These are phyloP conservation scores for Ilyonectria robusta DNA, from an alignment of 2,329 filamentous ascomycete genomes.

Conservation along the genomic window DNA sequence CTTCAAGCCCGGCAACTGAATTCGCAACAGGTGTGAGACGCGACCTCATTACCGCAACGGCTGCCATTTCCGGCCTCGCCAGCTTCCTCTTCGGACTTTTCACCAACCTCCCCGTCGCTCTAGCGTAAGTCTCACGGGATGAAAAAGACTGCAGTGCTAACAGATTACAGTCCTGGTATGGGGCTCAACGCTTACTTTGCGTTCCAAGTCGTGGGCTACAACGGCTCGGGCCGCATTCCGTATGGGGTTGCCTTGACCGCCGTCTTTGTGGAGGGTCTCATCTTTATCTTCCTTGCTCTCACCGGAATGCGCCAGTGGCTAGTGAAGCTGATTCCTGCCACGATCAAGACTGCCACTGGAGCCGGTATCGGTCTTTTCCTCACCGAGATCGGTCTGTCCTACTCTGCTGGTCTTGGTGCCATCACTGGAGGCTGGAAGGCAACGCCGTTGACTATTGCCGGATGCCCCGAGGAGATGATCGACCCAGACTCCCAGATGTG, in stretches of 20 bases:
- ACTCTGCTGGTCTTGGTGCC: constrained; percentile 82
- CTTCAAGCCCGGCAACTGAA: neutral
- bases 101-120: constrained; percentile 40
- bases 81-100: constrained; percentile 49
- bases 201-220: constrained; percentile 75
- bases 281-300: constrained; percentile 82
- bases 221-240: constrained; percentile 79
- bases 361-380: constrained; percentile 86
- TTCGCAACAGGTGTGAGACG: constrained; percentile 68
- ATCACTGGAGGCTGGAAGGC: constrained; percentile 71
- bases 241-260: constrained; percentile 82
- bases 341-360: constrained; percentile 85
- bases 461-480: constrained; percentile 62
- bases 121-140: constrained; percentile 29
- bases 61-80: constrained; percentile 80
- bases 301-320: constrained; percentile 89
- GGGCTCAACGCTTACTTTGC: constrained; percentile 86
- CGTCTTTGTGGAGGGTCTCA: constrained; percentile 85
- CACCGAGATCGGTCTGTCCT: constrained; percentile 78
- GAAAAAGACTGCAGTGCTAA: constrained; percentile 63
- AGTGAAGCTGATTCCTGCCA: constrained; percentile 81
- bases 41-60: constrained; percentile 84
- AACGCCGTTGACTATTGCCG: constrained; percentile 80
- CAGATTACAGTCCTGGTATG: constrained; percentile 49
- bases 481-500: constrained; percentile 36